phyloP scores from a whole-genome alignment of 2,329 filamentous ascomycete species.

The Curvularia eragrostidis region DNA sequence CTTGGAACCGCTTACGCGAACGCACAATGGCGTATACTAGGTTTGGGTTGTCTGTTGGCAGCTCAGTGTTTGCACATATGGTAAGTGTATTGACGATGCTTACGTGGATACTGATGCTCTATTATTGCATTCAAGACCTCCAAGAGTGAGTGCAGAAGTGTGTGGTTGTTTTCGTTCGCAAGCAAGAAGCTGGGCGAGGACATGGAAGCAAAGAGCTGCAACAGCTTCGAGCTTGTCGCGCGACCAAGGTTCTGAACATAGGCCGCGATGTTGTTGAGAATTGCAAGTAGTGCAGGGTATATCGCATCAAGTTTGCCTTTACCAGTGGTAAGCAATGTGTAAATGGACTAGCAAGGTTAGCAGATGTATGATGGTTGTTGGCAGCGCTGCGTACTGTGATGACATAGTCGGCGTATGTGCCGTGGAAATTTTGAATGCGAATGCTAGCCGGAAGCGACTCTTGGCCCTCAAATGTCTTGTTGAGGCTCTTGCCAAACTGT shows the following conservation, averaged over 20 bases:
- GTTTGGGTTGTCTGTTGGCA: slow-evolving; percentile 72
- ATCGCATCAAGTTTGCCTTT: slow-evolving; percentile 90
- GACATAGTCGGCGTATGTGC: slow-evolving; percentile 91
- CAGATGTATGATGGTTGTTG: not conserved
- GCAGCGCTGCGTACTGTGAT: slow-evolving; percentile 70
- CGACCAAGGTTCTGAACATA: slow-evolving; percentile 79
- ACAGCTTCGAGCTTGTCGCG: slow-evolving; percentile 77
- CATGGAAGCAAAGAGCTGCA: slow-evolving; percentile 91
- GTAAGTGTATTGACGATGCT: slow-evolving; percentile 39
- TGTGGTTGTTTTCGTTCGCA: slow-evolving; percentile 89
- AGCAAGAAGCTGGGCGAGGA: slow-evolving; percentile 90
- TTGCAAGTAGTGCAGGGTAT: slow-evolving; percentile 88
- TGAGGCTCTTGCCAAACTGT: slow-evolving; percentile 87
- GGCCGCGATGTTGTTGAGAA: slow-evolving; percentile 91
- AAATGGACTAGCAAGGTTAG: slow-evolving; percentile 72
- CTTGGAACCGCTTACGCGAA: slow-evolving; percentile 83
- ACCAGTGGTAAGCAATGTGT: slow-evolving; percentile 86
- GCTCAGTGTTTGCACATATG: slow-evolving; percentile 21
- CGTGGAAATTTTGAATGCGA: slow-evolving; percentile 81
- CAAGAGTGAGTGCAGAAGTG: slow-evolving; percentile 78
- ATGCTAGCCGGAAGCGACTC: slow-evolving; percentile 85
- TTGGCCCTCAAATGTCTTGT: slow-evolving; percentile 86
- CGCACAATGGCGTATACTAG: slow-evolving; percentile 81
- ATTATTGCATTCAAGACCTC: slow-evolving; percentile 90
- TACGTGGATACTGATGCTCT: slow-evolving; percentile 84